A percentile compares a stretch with the other conserved stretches of the same genome.
Evolutionary conservation across 352 stramenopile genomes (phyloP).

Genomic region (Pythium dissotocum): DNA sequence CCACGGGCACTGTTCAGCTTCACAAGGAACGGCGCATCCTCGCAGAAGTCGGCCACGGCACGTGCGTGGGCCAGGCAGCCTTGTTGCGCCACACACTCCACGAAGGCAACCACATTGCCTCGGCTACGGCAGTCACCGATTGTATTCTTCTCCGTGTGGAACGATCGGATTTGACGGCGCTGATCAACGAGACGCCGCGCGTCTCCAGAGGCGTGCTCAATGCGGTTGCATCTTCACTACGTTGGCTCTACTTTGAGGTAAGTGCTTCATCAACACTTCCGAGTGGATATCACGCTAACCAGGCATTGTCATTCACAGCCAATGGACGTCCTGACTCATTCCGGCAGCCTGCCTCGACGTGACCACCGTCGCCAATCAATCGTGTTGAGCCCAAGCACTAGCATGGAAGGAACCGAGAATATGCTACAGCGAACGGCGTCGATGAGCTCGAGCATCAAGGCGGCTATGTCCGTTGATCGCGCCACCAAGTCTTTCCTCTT

Average conservation of each 20-base stretch:
- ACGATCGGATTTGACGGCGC: constrained; percentile 57
- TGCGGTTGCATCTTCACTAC: constrained; percentile 70
- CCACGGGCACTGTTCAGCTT: constrained; percentile 67
- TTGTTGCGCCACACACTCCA: constrained; percentile 63
- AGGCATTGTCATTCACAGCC: constrained; percentile 33
- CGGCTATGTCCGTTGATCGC: constrained; percentile 62
- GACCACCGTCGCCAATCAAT: constrained; percentile 44
- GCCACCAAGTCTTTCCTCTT: constrained; percentile 77
- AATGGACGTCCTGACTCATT: constrained; percentile 61
- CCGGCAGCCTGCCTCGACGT: constrained; percentile 58
- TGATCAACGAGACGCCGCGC: constrained; percentile 72
- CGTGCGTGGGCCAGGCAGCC: constrained; percentile 77
- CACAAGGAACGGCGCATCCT: constrained; percentile 75
- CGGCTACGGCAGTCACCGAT: constrained; percentile 64
- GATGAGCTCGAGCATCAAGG: constrained; percentile 65
- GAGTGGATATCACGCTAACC: background rate
- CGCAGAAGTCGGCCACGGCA: constrained; percentile 62
- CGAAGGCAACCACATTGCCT: constrained; percentile 70
- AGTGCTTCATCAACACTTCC: background rate
- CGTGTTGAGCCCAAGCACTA: constrained; percentile 20
- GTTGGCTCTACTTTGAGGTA: constrained; percentile 82
- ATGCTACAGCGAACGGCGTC: constrained; percentile 59
- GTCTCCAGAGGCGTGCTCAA: constrained; percentile 81
- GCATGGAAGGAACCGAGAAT: constrained; percentile 30
- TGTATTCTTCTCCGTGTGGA: constrained; percentile 78